These are phyloP conservation scores for Venturia carpophila DNA, from an alignment of 2,329 filamentous ascomycete species.

Conservation along the genomic window DNA sequence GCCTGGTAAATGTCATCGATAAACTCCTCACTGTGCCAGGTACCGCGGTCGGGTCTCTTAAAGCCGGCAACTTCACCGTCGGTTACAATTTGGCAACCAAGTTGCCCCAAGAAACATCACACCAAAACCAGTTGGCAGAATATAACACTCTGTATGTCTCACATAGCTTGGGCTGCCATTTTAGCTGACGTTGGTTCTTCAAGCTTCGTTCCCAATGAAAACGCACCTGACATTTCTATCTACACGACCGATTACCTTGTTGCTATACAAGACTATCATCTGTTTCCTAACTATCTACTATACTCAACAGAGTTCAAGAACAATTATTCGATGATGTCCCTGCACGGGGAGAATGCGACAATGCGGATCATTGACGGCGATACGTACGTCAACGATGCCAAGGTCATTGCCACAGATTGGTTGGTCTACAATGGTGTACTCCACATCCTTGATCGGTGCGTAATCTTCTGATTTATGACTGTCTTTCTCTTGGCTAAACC, in stretches of 20 bases:
- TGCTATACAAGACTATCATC: background rate
- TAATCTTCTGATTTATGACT: background rate
- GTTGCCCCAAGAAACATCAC: background rate
- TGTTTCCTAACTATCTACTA: background rate
- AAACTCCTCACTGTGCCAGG: conserved; percentile 35
- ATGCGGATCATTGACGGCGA: background rate
- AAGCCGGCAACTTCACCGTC: background rate
- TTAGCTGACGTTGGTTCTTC: background rate
- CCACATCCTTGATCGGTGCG: background rate
- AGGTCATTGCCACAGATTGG: background rate
- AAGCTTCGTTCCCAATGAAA: background rate
- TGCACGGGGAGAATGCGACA: background rate
- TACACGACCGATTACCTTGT: background rate
- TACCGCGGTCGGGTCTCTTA: background rate
- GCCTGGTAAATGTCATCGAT: conserved; percentile 42
- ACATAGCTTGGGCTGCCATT: background rate
- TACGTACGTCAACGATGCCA: conserved; percentile 3
- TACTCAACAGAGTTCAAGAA: background rate
- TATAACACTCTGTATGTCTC: background rate
- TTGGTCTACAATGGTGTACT: conserved; percentile 7
- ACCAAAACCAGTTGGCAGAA: background rate
- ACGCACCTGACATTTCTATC: background rate
- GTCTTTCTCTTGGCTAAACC: background rate
- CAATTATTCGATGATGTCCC: background rate
- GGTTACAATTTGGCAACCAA: background rate